Base-by-base conservation (phyloP, 1,284 basidiomycete genomes). In the Pholiota adiposa region DNA sequence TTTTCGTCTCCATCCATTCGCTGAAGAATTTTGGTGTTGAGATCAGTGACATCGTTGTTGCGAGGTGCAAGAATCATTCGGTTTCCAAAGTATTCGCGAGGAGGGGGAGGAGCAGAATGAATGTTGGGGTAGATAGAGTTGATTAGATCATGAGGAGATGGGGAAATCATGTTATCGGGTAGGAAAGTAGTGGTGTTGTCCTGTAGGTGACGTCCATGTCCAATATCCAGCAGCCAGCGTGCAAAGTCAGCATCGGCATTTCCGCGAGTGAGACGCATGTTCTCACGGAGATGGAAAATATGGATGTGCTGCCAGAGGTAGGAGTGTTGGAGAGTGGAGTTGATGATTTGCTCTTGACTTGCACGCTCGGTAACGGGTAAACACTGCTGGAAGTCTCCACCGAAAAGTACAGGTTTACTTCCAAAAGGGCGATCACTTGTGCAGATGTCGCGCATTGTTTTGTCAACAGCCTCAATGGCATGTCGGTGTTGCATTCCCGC, bases 151-250 rank as follows among this genome's bases (percentile, higher is more conserved):
- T 68, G 51, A 0, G 64, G 14, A 36, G 58, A 36, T 9, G 55
- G 1, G 23, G 25, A 34, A 18, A 33, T 16, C 60, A 67, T 60
- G 9, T 66, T n/a, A 0, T 50, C 6, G 21, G 72, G 72, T 18
- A 83, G 64, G 9, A 79, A 38, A 1, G 40, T 25, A 11, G 8
- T 58, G 51, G 67, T 65, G 1, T 56, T 55, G 25, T 63, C 54
- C 18, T 62, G 23, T 0, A 36, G 46, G 27, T 64, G 63, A 1
- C 46, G n/a, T 0, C 78, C 80, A 68, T 73, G 62, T 0, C 79
- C 80, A 58, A 83, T 65, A 2, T 79, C 69, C 0, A 79, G 58
- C 0, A 82, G 67, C 71, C 77, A 80, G 3, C 69, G 12, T 7
- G 78, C 70, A 71, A 77, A 81, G 0, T 57, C 34, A 8, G 56